Percentiles rank a stretch among this genome's conserved stretches.
Evolutionary conservation across 306 rosid species (phyloP).

Genomic region (Lathyrus oleraceus): DNA sequence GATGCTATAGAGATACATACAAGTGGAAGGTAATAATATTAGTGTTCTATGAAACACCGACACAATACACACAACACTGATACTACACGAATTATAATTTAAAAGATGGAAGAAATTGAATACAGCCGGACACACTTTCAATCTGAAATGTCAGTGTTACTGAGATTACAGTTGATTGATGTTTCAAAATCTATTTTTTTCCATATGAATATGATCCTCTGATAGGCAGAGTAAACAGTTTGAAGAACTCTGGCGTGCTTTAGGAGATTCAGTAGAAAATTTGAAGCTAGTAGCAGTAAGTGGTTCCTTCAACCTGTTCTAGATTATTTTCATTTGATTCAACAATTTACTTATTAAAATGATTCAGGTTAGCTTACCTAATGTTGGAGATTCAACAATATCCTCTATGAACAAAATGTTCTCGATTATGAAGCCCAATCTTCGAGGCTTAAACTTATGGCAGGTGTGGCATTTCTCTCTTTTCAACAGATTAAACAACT

Average conservation of each 20-base stretch:
- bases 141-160: no score
- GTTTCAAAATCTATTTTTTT: constrained; percentile 22
- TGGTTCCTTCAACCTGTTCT: constrained; percentile 20
- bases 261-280: constrained; percentile 60
- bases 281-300: constrained; percentile 75
- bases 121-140: no score
- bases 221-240: constrained; percentile 60
- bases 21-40: constrained; percentile 67
- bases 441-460: constrained; percentile 74
- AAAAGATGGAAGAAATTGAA: no score
- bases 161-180: neutral
- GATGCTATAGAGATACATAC: constrained; percentile 93
- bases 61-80: no score
- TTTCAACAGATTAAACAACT: constrained; percentile 17
- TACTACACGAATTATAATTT: no score
- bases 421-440: constrained; percentile 68
- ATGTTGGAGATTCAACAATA: constrained; percentile 64
- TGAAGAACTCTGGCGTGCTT: constrained; percentile 70
- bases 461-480: constrained; percentile 56
- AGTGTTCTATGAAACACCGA: neutral
- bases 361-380: constrained; percentile 84
- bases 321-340: constrained; percentile 12
- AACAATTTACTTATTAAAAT: constrained; percentile 9
- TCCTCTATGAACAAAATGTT: constrained; percentile 68
- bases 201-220: constrained; percentile 24